These are phyloP conservation scores for Gastrolobium villosum DNA, from an alignment of 306 rosid species.

Conservation along the genomic window DNA sequence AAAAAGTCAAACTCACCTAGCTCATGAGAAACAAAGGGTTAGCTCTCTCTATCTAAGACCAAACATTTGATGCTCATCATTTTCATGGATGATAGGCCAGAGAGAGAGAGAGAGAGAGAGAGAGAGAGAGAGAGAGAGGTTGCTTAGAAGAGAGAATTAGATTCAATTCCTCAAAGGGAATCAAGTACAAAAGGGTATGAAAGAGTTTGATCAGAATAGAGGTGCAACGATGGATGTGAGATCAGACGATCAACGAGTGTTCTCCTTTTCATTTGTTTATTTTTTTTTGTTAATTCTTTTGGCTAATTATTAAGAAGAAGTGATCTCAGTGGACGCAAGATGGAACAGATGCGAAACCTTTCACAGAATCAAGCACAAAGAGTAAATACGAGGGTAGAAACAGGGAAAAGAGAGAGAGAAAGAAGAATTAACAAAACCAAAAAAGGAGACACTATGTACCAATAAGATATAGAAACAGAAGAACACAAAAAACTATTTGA, in stretches of 20 bases:
- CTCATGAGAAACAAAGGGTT: conserved; percentile 36
- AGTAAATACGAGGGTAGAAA: conserved; percentile 38
- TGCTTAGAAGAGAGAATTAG: conserved; percentile 55
- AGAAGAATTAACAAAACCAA: conserved; percentile 34
- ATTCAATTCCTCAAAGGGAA: conserved; percentile 55
- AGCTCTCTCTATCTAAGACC: conserved; percentile 34
- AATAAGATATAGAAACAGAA: conserved; percentile 45
- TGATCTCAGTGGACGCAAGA: conserved; percentile 51
- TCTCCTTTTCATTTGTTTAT: not conserved
- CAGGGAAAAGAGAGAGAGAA: conserved; percentile 23
- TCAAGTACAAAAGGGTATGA: conserved; percentile 49
- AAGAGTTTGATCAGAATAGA: conserved; percentile 38
- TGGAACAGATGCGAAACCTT: conserved; percentile 67
- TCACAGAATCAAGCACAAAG: conserved; percentile 57
- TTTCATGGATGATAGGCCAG: conserved; percentile 14
- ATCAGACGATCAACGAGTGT: conserved; percentile 46
- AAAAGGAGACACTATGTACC: conserved; percentile 29
- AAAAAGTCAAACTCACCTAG: conserved; percentile 53
- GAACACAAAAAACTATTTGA: conserved; percentile 39
- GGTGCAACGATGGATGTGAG: conserved; percentile 7
- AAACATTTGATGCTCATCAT: conserved; percentile 37
- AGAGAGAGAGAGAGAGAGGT: conserved; percentile 6
- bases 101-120: not conserved
- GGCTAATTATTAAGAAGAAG: conserved; percentile 36
- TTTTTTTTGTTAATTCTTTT: not conserved